Evolutionary conservation across 331 rosid species (phyloP).

Genomic region (Quercus lobata): DNA sequence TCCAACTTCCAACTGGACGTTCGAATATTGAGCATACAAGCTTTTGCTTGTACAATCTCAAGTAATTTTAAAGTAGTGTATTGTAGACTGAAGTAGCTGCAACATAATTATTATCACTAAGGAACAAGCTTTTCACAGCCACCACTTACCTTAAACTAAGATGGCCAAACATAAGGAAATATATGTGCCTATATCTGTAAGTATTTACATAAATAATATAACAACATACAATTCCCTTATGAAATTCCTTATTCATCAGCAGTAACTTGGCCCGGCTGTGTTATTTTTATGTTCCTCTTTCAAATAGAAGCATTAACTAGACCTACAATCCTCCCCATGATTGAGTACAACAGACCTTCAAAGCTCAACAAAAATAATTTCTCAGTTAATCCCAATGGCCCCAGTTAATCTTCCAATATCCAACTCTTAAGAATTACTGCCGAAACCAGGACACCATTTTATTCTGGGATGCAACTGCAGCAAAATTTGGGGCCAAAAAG

Average conservation of each 20-base stretch:
- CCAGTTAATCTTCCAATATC: background rate
- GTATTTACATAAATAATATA: background rate
- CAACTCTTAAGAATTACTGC: no score
- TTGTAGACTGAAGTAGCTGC: background rate
- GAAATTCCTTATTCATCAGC: background rate
- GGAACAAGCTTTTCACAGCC: background rate
- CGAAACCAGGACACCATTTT: no score
- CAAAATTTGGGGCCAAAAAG: no score
- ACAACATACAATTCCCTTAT: background rate
- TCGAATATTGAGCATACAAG: no score
- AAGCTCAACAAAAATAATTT: background rate
- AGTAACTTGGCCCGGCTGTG: background rate
- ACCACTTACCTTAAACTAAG: background rate
- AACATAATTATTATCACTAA: background rate
- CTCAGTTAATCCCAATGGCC: background rate
- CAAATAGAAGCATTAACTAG: background rate
- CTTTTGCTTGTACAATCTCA: no score
- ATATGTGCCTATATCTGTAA: background rate
- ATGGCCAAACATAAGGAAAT: background rate
- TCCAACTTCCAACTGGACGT: no score
- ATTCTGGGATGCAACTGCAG: no score
- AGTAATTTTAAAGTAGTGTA: no score
- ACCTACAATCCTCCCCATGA: background rate
- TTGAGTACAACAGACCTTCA: background rate
- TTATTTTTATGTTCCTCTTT: background rate